Base-by-base conservation (phyloP, 805 yeast genomes). In the Schwanniomyces occidentalis region DNA sequence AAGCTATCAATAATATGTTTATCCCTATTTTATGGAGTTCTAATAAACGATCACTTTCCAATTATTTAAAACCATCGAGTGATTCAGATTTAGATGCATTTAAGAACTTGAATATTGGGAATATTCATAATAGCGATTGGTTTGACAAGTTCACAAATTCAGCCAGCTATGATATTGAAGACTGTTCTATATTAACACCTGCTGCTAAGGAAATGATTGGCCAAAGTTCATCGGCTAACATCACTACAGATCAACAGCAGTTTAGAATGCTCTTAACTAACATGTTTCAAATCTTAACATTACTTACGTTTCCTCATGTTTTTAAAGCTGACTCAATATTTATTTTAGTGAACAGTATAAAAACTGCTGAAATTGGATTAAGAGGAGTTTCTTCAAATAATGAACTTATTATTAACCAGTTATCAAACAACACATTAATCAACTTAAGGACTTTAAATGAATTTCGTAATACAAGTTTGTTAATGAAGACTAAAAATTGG, bases 1-100 rank as follows among this genome's bases (percentile, higher is more conserved):
- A 88, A 41, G 83, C 95, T 0, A 67, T 91, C 28, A 85, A 84
- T 52, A 91, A 91, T 52, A 72, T 83, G 40, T 88, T 91, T 53
- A 63, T 91, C 27, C 99, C 98, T 0, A 66, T 85, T 1, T 53
- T 82, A 22, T 82, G 86, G 78, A 51, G 68, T 2, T 47, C 63
- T 4, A 82, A 82, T 49, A 61, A 56, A 27, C 48, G 65, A 30
- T 48, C 51, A 6, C 46, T 68, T 24, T 24, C 34, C 4, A 32
- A 44, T 3, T 61, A 53, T 30, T 36, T 65, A 17, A 14, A 28
- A 9, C 49, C 53, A 8, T 38, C 35, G 2, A 18, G 38, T 15
- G 30, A 29, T n/a, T 16, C 27, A 10, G 26, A 15, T 12, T 19
- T 26, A 3, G 41, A 40, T 17, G 34, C 46, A 0, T 52, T 57